Evolutionary conservation across 441 rosid genomes (phyloP).

Genomic region (Melastoma candidum): DNA sequence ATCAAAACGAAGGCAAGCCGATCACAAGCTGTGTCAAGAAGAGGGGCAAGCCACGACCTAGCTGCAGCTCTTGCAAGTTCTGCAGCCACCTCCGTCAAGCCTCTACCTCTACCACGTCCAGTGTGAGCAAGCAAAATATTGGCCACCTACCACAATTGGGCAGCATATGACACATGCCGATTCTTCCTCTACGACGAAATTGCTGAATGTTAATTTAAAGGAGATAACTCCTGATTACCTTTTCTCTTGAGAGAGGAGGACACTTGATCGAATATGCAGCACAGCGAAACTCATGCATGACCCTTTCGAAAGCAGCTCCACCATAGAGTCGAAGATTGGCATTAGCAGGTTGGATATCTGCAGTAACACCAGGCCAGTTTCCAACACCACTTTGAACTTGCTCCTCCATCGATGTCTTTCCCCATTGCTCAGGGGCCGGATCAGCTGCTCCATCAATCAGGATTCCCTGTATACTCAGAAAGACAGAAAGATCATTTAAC

Average conservation of each 20-base stretch:
- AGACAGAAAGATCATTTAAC: background rate
- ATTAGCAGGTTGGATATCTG: conserved; percentile 74
- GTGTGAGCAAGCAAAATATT: conserved; percentile 88
- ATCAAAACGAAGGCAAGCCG: conserved; percentile 80
- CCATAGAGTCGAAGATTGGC: conserved; percentile 86
- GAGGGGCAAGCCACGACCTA: conserved; percentile 94
- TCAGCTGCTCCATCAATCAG: conserved; percentile 96
- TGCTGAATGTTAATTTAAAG: background rate
- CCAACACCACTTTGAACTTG: conserved; percentile 80
- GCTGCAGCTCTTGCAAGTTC: conserved; percentile 94
- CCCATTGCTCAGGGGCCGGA: conserved; percentile 98
- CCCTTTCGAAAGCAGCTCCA: conserved; percentile 97
- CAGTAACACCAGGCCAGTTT: conserved; percentile 83
- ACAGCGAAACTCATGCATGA: conserved; percentile 84
- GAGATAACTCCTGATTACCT: conserved; percentile 34
- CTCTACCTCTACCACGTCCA: conserved; percentile 82
- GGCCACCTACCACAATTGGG: conserved; percentile 51
- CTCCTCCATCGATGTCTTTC: conserved; percentile 81
- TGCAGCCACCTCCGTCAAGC: conserved; percentile 88
- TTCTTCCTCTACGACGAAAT: background rate
- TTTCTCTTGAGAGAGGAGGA: conserved; percentile 89
- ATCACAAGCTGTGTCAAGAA: conserved; percentile 87
- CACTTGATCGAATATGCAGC: conserved; percentile 93
- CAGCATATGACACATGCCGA: conserved; percentile 1
- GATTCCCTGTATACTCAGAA: conserved; percentile 43